These are phyloP conservation scores for Globisporangium carolinianum DNA, from an alignment of 352 stramenopile genomes.

Conservation along the genomic window DNA sequence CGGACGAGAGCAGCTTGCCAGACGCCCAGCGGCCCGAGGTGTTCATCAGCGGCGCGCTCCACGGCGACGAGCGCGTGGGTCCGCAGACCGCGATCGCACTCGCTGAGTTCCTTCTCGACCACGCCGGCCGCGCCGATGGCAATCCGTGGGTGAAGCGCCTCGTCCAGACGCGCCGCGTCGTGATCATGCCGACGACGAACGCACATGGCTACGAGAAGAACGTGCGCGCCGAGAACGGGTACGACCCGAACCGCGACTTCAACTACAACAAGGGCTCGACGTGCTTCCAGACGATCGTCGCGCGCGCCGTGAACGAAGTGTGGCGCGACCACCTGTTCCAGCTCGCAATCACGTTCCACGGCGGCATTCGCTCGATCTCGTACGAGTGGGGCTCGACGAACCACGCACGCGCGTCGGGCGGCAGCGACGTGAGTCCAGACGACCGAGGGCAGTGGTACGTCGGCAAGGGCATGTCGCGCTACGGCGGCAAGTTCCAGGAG, in stretches of 20 bases:
- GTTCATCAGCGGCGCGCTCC: constrained; percentile 91
- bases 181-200: constrained; percentile 90
- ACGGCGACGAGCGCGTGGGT: constrained; percentile 93
- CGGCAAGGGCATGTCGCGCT: constrained; percentile 49
- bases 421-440: constrained; percentile 46
- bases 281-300: constrained; percentile 93
- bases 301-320: constrained; percentile 92
- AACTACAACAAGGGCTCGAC: constrained; percentile 79
- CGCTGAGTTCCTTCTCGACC: constrained; percentile 49
- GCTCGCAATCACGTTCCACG: constrained; percentile 95
- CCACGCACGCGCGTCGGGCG: constrained; percentile 42
- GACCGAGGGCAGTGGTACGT: constrained; percentile 45
- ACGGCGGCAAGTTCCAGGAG: constrained; percentile 63
- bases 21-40: constrained; percentile 84
- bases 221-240: constrained; percentile 56
- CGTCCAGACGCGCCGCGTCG: constrained; percentile 69
- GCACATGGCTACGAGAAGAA: constrained; percentile 87
- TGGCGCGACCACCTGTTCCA: constrained; percentile 95
- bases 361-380: constrained; percentile 90
- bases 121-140: constrained; percentile 33
- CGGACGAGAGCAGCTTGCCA: constrained; percentile 54
- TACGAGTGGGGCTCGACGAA: constrained; percentile 96
- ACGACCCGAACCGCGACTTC: constrained; percentile 98
- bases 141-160: constrained; percentile 60
- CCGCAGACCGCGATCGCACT: constrained; percentile 81